A percentile compares a stretch with the other conserved stretches of the same genome.
These are phyloP conservation scores for Lichtheimia hyalospora DNA, from an alignment of 371 early-diverging fungal species.

Conservation along the genomic window DNA sequence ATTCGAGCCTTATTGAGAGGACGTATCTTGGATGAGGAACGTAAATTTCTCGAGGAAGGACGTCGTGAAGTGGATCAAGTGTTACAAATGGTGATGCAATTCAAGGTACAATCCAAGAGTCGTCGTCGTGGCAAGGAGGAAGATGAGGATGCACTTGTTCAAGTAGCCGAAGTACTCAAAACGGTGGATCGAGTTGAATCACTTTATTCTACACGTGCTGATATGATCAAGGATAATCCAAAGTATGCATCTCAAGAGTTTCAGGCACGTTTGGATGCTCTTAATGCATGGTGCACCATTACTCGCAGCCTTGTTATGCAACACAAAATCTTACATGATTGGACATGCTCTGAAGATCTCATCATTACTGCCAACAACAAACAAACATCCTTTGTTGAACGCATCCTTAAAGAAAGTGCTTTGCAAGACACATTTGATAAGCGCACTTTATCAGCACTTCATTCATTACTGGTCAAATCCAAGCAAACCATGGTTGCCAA, in stretches of 20 bases:
- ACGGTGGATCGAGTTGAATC: constrained; percentile 78
- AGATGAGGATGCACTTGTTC: constrained; percentile 48
- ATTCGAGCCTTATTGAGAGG: constrained; percentile 68
- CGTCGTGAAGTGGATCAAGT: constrained; percentile 64
- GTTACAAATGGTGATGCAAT: constrained; percentile 66
- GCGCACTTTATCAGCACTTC: constrained; percentile 63
- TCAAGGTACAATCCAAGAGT: constrained; percentile 53
- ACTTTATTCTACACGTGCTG: constrained; percentile 73
- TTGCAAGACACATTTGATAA: constrained; percentile 79
- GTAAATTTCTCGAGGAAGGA: constrained; percentile 64
- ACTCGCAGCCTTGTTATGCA: constrained; percentile 72
- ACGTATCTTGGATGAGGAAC: constrained; percentile 64
- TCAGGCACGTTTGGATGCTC: constrained; percentile 69
- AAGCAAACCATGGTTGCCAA: constrained; percentile 70
- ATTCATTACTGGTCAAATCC: constrained; percentile 55
- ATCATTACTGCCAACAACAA: constrained; percentile 41
- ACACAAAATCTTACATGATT: constrained; percentile 71
- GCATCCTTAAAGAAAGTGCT: constrained; percentile 80
- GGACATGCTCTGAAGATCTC: constrained; percentile 81
- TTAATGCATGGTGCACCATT: constrained; percentile 78
- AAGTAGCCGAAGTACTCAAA: constrained; percentile 68
- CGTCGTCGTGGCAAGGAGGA: too few relatives aligned
- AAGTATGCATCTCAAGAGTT: constrained; percentile 67
- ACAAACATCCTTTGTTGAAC: constrained; percentile 78
- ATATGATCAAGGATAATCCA: constrained; percentile 68